A percentile compares a stretch with the other conserved stretches of the same genome.
These are phyloP conservation scores for Acmispon strigosus DNA, from an alignment of 306 rosid genomes.

Conservation along the genomic window DNA sequence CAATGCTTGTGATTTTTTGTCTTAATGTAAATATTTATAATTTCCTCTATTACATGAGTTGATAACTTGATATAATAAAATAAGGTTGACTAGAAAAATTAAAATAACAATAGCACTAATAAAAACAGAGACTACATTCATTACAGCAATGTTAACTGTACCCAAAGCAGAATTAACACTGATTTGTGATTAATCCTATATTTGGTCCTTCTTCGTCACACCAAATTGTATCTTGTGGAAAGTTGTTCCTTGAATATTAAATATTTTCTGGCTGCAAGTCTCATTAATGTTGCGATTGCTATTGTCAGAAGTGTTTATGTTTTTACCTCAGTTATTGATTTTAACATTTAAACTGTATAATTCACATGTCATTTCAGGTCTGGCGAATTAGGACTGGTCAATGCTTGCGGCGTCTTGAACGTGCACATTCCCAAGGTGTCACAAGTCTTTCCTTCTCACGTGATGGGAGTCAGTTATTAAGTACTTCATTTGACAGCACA, in stretches of 20 bases:
- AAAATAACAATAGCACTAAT: not conserved
- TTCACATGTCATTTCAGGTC: slow-evolving; percentile 45
- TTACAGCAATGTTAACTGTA: not conserved
- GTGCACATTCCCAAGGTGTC: slow-evolving; percentile 94
- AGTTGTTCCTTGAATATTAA: not conserved
- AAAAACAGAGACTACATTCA: not conserved
- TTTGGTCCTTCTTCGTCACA: not conserved
- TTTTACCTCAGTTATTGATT: not conserved
- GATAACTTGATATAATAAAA: not conserved
- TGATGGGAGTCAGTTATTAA: slow-evolving; percentile 94
- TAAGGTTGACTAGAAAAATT: not conserved
- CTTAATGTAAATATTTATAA: not conserved
- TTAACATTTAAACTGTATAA: not conserved
- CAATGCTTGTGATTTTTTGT: not conserved
- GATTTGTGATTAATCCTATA: not conserved
- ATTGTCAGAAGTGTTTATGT: not conserved
- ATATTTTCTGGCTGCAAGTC: not conserved
- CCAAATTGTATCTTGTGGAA: not conserved
- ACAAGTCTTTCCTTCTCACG: slow-evolving; percentile 93
- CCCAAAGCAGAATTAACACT: not conserved
- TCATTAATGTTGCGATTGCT: not conserved
- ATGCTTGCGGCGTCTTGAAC: slow-evolving; percentile 98
- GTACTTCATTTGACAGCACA: slow-evolving; percentile 95
- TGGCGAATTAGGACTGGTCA: slow-evolving; percentile 99
- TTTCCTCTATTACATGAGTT: not conserved